These are phyloP conservation scores for Prunus persica DNA, from an alignment of 306 rosid genomes.

Conservation along the genomic window DNA sequence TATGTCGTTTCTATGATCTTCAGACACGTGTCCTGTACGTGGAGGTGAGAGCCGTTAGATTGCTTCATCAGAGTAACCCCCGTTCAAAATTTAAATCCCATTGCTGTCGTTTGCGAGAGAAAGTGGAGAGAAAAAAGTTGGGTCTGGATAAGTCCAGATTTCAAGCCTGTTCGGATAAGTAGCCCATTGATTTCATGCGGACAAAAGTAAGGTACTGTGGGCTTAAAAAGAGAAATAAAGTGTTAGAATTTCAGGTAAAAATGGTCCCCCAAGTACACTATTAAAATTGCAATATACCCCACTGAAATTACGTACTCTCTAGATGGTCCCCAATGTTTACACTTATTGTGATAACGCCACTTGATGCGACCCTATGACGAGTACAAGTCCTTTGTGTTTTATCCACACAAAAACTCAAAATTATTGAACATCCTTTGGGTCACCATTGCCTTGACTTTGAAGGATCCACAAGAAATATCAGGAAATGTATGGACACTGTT, in stretches of 20 bases:
- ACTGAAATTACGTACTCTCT: not conserved
- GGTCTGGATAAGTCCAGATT: no score
- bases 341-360: not conserved
- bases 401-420: not conserved
- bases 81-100: not conserved
- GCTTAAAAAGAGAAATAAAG: not conserved
- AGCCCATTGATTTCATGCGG: not conserved
- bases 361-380: conserved; percentile 2
- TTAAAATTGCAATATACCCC: not conserved
- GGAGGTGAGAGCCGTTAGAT: conserved; percentile 26
- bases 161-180: not conserved
- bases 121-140: not conserved
- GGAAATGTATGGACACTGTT: no score
- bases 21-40: conserved; percentile 16
- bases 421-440: not conserved
- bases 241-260: not conserved
- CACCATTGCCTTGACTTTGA: not conserved
- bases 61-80: not conserved
- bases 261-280: not conserved
- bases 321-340: not conserved
- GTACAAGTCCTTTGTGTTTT: not conserved
- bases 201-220: not conserved
- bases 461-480: not conserved
- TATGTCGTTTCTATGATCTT: not conserved
- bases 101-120: not conserved